A percentile compares a stretch with the other conserved stretches of the same genome.
Evolutionary conservation across 345 rosid genomes (phyloP).

Genomic region (Eucalyptus marginata): DNA sequence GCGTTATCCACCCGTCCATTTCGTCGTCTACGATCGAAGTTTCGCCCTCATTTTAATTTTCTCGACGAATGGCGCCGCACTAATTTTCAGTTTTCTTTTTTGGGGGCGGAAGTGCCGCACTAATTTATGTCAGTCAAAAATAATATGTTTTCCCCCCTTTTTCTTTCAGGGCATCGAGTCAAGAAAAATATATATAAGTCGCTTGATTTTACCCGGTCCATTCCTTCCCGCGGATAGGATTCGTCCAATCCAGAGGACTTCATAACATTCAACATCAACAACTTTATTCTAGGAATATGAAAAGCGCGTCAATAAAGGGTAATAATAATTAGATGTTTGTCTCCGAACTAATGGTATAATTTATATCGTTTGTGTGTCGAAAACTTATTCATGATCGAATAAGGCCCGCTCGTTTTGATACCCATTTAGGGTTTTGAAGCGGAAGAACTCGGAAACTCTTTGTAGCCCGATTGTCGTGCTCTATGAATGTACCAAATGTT

Average conservation of each 20-base stretch:
- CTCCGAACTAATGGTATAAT: neutral
- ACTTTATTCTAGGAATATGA: neutral
- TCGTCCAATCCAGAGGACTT: neutral
- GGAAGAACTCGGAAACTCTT: accelerated
- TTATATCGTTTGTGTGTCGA: accelerated
- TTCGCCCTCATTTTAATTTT: neutral
- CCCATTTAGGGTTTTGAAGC: neutral
- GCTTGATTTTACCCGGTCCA: neutral
- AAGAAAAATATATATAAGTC: neutral
- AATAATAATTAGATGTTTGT: neutral
- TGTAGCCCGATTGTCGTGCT: neutral
- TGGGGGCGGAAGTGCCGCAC: neutral
- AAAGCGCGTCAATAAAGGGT: neutral
- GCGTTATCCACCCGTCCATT: neutral
- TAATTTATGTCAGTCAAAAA: neutral
- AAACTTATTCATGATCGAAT: neutral
- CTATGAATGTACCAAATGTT: neutral
- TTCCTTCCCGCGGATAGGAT: neutral
- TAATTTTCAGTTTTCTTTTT: no score
- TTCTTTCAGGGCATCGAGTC: neutral
- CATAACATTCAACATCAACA: neutral
- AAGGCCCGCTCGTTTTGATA: neutral
- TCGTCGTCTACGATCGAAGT: neutral
- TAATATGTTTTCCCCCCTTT: neutral
- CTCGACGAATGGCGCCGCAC: neutral